Evolutionary conservation across 306 rosid species (phyloP), one percentile per base, ranked within the genome.

Genomic region (Trifolium pratense): DNA sequence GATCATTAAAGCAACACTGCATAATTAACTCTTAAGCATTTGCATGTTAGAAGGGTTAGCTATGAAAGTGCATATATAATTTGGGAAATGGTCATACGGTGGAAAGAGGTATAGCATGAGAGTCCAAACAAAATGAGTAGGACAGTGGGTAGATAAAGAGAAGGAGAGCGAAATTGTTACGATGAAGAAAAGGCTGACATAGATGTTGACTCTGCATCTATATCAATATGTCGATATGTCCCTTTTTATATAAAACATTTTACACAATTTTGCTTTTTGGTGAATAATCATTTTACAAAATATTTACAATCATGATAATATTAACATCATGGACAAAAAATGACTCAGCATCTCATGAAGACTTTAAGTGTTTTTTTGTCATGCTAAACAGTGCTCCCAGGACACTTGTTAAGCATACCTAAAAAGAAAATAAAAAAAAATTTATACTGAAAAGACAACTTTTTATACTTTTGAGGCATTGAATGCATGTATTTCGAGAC

Each of bases 131-230:
- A 59, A 31, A 29, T 15, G 42, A 29, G 42, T 59, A 59, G 66
- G 66, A 18, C 42, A 29, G 11, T 59, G 65, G 65, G 37, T 23
- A 59, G 39, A 29, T 29, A 11, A 59, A 14, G 40, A 59, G 63
- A 57, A 3, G 37, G 63, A 57, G 63, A 57, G 17, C 2, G 20
- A 59, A 59, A 14, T 59, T 26, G 39, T 59, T 15, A 5, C 9
- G 3, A 59, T 59, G 13, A 59, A 16, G 6, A 59, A 59, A 59
- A 59, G 20, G 18, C 66, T 59, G 66, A 59, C 66, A 59, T 29
- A 29, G 66, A 59, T 59, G 66, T 59, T 59, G 66, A 59, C 66
- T 29, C 40, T 59, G 20, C 31, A 59, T 59, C 66, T 59, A 59
- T 32, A 59, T 29, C 4, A 29, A 29, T n/a, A 59, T 59, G 66